Percentiles rank a stretch among this genome's conserved stretches.
These are phyloP conservation scores for Triangularia verruculosa DNA, from an alignment of 2,329 filamentous ascomycete genomes.

Conservation along the genomic window DNA sequence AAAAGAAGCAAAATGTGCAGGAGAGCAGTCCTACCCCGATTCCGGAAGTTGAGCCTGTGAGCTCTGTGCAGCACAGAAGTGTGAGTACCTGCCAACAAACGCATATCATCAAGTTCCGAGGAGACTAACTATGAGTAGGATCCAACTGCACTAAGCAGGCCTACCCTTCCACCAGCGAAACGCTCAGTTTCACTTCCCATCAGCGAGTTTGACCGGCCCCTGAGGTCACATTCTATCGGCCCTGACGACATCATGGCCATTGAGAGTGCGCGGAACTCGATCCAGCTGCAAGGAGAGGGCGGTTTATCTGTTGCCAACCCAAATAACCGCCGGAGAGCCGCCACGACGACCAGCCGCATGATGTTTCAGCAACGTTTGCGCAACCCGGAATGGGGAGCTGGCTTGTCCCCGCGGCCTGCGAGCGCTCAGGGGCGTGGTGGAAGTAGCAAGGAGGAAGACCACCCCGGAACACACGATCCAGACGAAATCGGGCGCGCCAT, in stretches of 20 bases:
- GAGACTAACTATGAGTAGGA: no score
- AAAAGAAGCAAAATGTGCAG: conserved; percentile 44
- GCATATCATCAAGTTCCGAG: no score
- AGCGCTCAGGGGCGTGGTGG: conserved; percentile 54
- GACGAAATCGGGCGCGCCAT: conserved; percentile 62
- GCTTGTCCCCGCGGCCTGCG: conserved; percentile 60
- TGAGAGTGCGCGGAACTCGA: conserved; percentile 52
- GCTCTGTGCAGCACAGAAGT: conserved; percentile 44
- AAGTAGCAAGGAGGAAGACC: conserved; percentile 14
- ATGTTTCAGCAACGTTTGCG: conserved; percentile 35
- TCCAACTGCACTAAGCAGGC: conserved; percentile 37
- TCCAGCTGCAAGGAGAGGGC: conserved; percentile 44
- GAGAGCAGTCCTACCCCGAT: conserved; percentile 22
- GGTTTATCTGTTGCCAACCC: neutral
- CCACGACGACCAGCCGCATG: conserved; percentile 41
- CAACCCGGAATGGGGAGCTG: conserved; percentile 43
- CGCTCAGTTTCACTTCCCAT: conserved; percentile 59
- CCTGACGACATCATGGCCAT: conserved; percentile 53
- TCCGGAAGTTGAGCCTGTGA: conserved; percentile 29
- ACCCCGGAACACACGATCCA: conserved; percentile 40
- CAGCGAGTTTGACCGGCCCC: conserved; percentile 57
- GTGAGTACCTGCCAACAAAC: conserved; percentile 39
- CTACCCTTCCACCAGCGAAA: conserved; percentile 43
- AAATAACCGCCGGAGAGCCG: conserved; percentile 35
- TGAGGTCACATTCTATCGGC: conserved; percentile 60